phyloP scores from a whole-genome alignment of 805 yeast species.

The Cyberlindnera mycetangii region DNA sequence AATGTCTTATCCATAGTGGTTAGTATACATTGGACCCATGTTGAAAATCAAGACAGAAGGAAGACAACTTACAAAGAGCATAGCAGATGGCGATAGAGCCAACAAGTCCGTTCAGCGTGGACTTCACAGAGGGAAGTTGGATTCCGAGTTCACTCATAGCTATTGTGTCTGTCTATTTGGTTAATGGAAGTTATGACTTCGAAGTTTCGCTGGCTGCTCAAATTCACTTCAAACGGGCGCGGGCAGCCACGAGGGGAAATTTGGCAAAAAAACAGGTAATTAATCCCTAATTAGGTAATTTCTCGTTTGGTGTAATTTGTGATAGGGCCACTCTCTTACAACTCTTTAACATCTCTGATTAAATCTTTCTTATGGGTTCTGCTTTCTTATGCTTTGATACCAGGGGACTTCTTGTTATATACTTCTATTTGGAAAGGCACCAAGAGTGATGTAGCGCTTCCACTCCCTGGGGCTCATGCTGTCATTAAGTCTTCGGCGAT shows the following conservation, averaged over 20 bases:
- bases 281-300: too few relatives aligned
- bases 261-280: not conserved
- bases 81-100: conserved; percentile 20
- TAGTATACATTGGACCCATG: not conserved
- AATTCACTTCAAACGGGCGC: conserved; percentile 3
- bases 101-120: conserved; percentile 19
- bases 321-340: too few relatives aligned
- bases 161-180: not conserved
- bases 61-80: conserved; percentile 26
- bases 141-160: conserved; percentile 22
- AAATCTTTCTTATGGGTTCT: too few relatives aligned
- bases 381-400: too few relatives aligned
- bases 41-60: not conserved
- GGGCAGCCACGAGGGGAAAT: conserved; percentile 1
- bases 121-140: conserved; percentile 19
- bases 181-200: not conserved
- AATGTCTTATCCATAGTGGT: conserved; percentile 25
- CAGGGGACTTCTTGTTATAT: too few relatives aligned
- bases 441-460: too few relatives aligned
- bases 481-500: too few relatives aligned
- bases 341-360: too few relatives aligned
- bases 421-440: too few relatives aligned
- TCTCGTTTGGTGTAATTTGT: too few relatives aligned
- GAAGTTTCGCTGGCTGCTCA: conserved; percentile 10
- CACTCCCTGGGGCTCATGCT: too few relatives aligned